A percentile compares a stretch with the other conserved stretches of the same genome.
These are phyloP conservation scores for Fimicolochytrium jonesii DNA, from an alignment of 192 early-diverging fungal genomes.

Conservation along the genomic window DNA sequence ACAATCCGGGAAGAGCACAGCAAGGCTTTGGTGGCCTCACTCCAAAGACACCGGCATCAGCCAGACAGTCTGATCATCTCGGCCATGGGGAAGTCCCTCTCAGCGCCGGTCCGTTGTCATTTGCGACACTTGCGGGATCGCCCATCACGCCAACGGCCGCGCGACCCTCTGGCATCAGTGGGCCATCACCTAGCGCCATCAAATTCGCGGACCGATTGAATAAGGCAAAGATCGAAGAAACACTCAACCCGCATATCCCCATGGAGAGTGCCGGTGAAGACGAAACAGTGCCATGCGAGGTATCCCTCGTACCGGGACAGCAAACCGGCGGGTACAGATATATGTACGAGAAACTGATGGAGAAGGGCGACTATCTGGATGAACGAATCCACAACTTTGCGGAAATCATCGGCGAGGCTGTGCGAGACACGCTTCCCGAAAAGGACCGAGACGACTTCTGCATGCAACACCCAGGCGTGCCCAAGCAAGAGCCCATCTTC, in stretches of 20 bases:
- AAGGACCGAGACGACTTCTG: slow-evolving; percentile 9
- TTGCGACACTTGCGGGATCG: slow-evolving; percentile 1
- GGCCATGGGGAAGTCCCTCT: no score
- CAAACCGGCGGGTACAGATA: slow-evolving; percentile 64
- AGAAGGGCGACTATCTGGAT: slow-evolving; percentile 56
- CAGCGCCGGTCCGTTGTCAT: neutral
- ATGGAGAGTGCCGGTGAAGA: neutral
- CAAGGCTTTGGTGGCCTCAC: neutral
- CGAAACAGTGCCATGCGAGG: slow-evolving; percentile 14
- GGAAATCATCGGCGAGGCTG: slow-evolving; percentile 32
- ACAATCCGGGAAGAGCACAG: neutral
- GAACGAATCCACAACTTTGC: slow-evolving; percentile 56
- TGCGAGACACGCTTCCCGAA: slow-evolving; percentile 14
- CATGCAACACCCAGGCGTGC: slow-evolving; percentile 12
- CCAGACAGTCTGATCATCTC: no score
- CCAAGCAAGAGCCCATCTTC: slow-evolving; percentile 51
- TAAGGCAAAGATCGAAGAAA: slow-evolving; percentile 48
- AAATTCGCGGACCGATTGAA: slow-evolving; percentile 42
- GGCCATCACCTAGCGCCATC: slow-evolving; percentile 13
- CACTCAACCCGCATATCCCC: slow-evolving; percentile 56
- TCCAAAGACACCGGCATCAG: slow-evolving; percentile 20
- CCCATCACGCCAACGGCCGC: neutral
- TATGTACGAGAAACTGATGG: slow-evolving; percentile 73
- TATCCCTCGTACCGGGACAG: slow-evolving; percentile 35
- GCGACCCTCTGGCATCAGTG: no score